These are phyloP conservation scores for Leccinum broughii DNA, from an alignment of 768 basidiomycete species.

Conservation along the genomic window DNA sequence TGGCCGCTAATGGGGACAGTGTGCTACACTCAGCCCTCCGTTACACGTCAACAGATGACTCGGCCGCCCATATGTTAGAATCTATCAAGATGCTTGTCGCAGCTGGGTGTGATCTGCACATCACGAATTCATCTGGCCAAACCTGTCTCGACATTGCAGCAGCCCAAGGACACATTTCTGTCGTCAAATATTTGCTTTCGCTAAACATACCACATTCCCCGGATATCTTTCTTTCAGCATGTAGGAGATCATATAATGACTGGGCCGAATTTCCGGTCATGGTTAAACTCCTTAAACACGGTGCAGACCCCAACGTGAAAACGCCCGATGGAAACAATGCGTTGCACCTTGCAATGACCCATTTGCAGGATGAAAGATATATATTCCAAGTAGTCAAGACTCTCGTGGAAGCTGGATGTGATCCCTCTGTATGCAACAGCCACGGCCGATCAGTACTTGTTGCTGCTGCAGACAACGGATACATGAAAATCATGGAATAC, in stretches of 20 bases:
- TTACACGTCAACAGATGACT: no score
- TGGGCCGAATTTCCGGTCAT: accelerated
- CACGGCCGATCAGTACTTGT: accelerated
- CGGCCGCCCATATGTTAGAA: accelerated
- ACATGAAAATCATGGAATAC: background rate
- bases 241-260: background rate
- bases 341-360: background rate
- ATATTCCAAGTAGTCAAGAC: background rate
- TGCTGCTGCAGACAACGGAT: background rate
- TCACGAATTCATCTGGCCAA: background rate
- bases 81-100: background rate
- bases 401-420: background rate
- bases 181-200: background rate
- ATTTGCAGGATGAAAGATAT: background rate
- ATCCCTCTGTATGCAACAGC: background rate
- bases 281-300: background rate
- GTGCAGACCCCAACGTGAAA: background rate
- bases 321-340: background rate
- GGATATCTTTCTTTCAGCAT: background rate
- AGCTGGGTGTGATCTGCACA: background rate
- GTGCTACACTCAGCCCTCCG: background rate
- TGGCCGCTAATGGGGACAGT: background rate
- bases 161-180: background rate
- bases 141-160: background rate
- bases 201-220: background rate